Conservation (phyloP, 1,139 yeast genomes). For the Blastobotrys petasosporus region DNA sequence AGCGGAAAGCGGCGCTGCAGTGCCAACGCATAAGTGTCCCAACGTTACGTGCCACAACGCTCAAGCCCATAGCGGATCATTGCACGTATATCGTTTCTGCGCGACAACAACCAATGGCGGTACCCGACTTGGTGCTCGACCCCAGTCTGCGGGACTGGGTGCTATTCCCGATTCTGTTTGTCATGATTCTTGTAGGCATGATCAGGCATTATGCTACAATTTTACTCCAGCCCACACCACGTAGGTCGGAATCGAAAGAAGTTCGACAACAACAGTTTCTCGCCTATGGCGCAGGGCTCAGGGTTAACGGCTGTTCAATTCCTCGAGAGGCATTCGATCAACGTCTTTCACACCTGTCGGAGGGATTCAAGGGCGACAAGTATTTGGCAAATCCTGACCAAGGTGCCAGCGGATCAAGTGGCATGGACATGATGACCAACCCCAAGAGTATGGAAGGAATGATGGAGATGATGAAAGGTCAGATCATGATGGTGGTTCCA, state of each 20-base stretch:
- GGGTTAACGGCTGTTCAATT: slow-evolving; percentile 44
- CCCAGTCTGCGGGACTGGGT: slow-evolving; percentile 89
- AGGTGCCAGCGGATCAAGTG: slow-evolving; percentile 24
- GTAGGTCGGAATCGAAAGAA: slow-evolving; percentile 47
- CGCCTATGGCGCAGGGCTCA: slow-evolving; percentile 49
- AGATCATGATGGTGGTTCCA: slow-evolving; percentile 77
- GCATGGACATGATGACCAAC: slow-evolving; percentile 62
- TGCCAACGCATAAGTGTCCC: too few relatives aligned
- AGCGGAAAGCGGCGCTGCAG: too few relatives aligned
- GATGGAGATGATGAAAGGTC: slow-evolving; percentile 73
- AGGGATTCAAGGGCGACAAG: slow-evolving; percentile 46
- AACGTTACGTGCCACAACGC: too few relatives aligned
- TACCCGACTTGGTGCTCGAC: slow-evolving; percentile 59
- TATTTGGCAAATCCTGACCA: slow-evolving; percentile 42
- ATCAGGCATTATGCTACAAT: slow-evolving; percentile 64
- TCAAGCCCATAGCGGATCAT: background rate
- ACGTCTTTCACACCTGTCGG: slow-evolving; percentile 44
- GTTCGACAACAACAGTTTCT: slow-evolving; percentile 58
- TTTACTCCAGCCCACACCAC: slow-evolving; percentile 56
- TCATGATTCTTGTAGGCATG: slow-evolving; percentile 88
- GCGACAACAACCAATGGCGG: slow-evolving; percentile 22
- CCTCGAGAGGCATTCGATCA: slow-evolving; percentile 43
- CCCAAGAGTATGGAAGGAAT: slow-evolving; percentile 69
- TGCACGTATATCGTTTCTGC: background rate
- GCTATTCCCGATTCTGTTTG: slow-evolving; percentile 77